These are phyloP conservation scores for Boletus vinaceobasis DNA, from an alignment of 768 basidiomycete species.

Conservation along the genomic window DNA sequence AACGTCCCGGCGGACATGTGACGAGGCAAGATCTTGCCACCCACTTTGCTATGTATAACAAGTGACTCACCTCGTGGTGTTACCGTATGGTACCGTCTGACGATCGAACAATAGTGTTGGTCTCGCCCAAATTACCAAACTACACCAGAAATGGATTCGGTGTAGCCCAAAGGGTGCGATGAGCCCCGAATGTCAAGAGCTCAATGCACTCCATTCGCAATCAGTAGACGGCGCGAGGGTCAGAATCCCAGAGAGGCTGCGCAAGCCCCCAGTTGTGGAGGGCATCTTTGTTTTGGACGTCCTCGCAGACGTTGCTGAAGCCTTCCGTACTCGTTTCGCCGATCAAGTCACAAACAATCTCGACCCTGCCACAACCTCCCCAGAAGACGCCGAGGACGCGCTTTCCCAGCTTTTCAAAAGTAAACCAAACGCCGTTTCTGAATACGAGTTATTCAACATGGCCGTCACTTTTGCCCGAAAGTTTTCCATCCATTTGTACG, in stretches of 20 bases:
- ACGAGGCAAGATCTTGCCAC: conserved; percentile 55
- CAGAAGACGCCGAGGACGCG: conserved; percentile 39
- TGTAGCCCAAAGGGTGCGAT: conserved; percentile 54
- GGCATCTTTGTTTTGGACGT: conserved; percentile 52
- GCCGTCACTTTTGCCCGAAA: conserved; percentile 45
- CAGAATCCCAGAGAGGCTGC: conserved; percentile 29
- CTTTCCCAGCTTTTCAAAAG: conserved; percentile 47
- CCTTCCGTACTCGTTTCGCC: conserved; percentile 45
- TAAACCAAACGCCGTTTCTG: conserved; percentile 52
- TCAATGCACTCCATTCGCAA: conserved; percentile 69
- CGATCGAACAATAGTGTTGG: conserved; percentile 41
- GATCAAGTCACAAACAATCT: conserved; percentile 24
- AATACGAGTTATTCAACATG: conserved; percentile 58
- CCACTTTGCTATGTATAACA: conserved; percentile 66
- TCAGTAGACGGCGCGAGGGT: conserved; percentile 65
- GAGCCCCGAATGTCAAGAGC: conserved; percentile 63
- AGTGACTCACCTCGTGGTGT: conserved; percentile 34
- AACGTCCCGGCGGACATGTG: conserved; percentile 44
- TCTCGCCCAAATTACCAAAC: conserved; percentile 51
- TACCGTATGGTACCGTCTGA: background rate
- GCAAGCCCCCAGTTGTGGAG: conserved; percentile 42
- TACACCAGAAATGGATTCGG: conserved; percentile 61
- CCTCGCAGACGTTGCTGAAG: conserved; percentile 43
- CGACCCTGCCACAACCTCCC: conserved; percentile 24
- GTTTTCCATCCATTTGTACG: conserved; percentile 38